phyloP scores from a whole-genome alignment of 768 basidiomycete species.

The Rhizopogon roseolus region DNA sequence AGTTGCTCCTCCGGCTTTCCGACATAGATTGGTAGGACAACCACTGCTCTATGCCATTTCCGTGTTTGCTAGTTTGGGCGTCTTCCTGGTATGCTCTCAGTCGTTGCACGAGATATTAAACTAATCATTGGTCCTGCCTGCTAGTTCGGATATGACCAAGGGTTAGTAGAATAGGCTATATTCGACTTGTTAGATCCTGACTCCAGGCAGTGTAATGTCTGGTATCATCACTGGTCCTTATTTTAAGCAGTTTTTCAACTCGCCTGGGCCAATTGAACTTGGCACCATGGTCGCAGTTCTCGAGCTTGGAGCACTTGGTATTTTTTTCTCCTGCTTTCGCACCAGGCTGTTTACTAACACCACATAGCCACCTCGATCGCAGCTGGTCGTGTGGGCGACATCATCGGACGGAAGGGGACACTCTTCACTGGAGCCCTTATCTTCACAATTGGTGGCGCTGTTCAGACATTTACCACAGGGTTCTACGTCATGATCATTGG shows the following conservation, averaged over 20 bases:
- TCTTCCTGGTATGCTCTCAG: slow-evolving; percentile 63
- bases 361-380: slow-evolving; percentile 77
- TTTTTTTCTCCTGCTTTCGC: slow-evolving; percentile 16
- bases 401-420: slow-evolving; percentile 80
- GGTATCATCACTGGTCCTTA: slow-evolving; percentile 88
- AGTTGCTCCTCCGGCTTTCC: slow-evolving; percentile 21
- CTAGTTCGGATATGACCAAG: slow-evolving; percentile 86
- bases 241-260: slow-evolving; percentile 77
- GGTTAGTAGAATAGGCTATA: slow-evolving; percentile 35
- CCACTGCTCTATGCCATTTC: slow-evolving; percentile 77
- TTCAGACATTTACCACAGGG: slow-evolving; percentile 80
- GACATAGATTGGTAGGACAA: slow-evolving; percentile 66
- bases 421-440: slow-evolving; percentile 78
- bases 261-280: slow-evolving; percentile 66
- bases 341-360: slow-evolving; percentile 1
- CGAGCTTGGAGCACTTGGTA: slow-evolving; percentile 88
- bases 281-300: slow-evolving; percentile 97
- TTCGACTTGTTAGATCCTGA: slow-evolving; percentile 4
- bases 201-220: slow-evolving; percentile 66
- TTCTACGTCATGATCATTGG: slow-evolving; percentile 82
- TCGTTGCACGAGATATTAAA: slow-evolving; percentile 1
- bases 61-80: slow-evolving; percentile 77
- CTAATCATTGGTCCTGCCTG: slow-evolving; percentile 1
- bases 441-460: slow-evolving; percentile 80
- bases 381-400: slow-evolving; percentile 85